These are phyloP conservation scores for Neurospora tetraspora DNA, from an alignment of 495 filamentous ascomycete genomes.

Conservation along the genomic window DNA sequence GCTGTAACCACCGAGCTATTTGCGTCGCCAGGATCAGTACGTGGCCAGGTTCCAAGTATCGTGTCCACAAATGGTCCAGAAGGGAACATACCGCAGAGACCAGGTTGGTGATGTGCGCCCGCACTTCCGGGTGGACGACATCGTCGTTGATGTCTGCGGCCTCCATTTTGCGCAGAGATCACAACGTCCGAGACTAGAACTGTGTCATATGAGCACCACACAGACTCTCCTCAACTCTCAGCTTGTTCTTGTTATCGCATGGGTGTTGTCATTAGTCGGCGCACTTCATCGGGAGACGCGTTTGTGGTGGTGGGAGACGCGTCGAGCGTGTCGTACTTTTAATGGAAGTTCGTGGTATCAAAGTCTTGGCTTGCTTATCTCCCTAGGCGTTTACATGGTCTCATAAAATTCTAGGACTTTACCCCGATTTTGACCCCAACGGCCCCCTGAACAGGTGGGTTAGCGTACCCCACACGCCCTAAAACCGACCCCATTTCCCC, in stretches of 20 bases:
- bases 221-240: background rate
- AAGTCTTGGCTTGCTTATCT: background rate
- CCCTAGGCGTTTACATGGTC: background rate
- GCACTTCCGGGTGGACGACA: constrained; percentile 76
- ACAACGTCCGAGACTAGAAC: background rate
- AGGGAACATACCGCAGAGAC: constrained; percentile 69
- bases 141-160: constrained; percentile 37
- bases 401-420: background rate
- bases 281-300: background rate
- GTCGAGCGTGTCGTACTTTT: background rate
- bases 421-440: background rate
- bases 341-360: background rate
- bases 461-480: background rate
- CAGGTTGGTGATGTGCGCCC: constrained; percentile 82
- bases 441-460: background rate
- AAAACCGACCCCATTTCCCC: background rate
- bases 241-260: background rate
- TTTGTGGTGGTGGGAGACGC: background rate
- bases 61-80: background rate
- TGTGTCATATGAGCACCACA: background rate
- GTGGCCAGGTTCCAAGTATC: background rate
- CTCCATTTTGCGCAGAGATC: constrained; percentile 34
- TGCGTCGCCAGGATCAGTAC: background rate
- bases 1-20: constrained; percentile 77
- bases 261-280: background rate